Conservation (phyloP, 1,139 yeast genomes). For the Pichia sp. region DNA sequence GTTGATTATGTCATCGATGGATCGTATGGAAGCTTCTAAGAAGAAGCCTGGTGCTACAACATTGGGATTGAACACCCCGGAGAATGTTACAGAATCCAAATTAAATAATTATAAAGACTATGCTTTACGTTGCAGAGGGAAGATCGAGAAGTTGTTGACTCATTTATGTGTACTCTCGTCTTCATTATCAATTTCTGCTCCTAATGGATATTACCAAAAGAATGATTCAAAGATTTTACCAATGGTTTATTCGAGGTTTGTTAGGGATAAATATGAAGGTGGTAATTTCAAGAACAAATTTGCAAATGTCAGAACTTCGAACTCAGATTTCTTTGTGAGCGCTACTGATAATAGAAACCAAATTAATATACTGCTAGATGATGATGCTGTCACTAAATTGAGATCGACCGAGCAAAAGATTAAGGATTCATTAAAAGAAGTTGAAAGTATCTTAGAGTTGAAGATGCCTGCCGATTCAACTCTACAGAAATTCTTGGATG, state of each 20-base stretch:
- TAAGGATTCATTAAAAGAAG: slow-evolving; percentile 39
- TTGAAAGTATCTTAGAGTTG: slow-evolving; percentile 41
- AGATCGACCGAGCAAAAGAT: slow-evolving; percentile 40
- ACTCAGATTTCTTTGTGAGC: slow-evolving; percentile 22
- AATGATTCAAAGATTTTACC: slow-evolving; percentile 43
- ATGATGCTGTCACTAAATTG: slow-evolving; percentile 43
- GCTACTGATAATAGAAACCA: slow-evolving; percentile 26
- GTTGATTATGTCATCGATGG: slow-evolving; percentile 8
- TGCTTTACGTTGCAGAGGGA: slow-evolving; percentile 39
- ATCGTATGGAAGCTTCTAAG: slow-evolving; percentile 3
- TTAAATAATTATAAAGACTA: slow-evolving; percentile 35
- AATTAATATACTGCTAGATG: slow-evolving; percentile 50
- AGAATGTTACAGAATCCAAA: slow-evolving; percentile 4
- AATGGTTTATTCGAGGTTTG: slow-evolving; percentile 65
- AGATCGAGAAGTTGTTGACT: slow-evolving; percentile 36
- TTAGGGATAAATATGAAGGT: slow-evolving; percentile 63
- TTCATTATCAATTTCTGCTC: slow-evolving; percentile 25
- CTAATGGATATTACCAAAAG: slow-evolving; percentile 31
- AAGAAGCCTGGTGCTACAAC: slow-evolving; percentile 40
- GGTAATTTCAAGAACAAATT: slow-evolving; percentile 76
- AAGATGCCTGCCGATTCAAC: slow-evolving; percentile 34
- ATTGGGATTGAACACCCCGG: neutral
- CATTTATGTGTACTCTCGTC: slow-evolving; percentile 32
- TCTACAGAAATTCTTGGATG: slow-evolving; percentile 34
- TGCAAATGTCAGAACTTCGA: slow-evolving; percentile 31